Evolutionary conservation across 2,329 filamentous ascomycete genomes (phyloP), one percentile per base, ranked within the genome.

Genomic region (Stagonosporopsis chrysanthemi): DNA sequence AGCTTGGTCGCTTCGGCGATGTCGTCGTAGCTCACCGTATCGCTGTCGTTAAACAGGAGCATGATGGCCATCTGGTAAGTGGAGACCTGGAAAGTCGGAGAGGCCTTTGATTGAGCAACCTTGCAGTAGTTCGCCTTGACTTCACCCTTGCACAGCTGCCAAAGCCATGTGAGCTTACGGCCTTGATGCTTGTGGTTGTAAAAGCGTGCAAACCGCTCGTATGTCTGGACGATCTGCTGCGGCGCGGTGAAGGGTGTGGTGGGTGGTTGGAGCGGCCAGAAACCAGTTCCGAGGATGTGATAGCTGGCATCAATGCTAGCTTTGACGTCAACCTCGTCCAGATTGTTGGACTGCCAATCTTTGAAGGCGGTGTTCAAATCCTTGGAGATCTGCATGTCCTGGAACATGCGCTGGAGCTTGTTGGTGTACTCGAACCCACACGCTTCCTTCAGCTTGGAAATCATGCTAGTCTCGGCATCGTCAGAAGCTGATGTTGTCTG

Each of bases 371-470:
- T 85, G 77, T 99, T 99, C 43, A 99, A 85, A 78, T 99, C 95
- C 79, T 97, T 97, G 63, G 94, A 98, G 47, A 97, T 97, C 77
- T 99, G 95, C 83, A 99, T 97, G 74, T 99, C 95, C 77, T 98
- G 94, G 85, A 98, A 99, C 95, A 99, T 99, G 73, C 96, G 92
- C 81, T 98, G 94, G 42, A 99, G 85, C 81, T 98, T 98, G 83
- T 98, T 99, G 67, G 95, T 99, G 79, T 99, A 99, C 77, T 99
- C 95, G 68, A 97, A 99, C 70, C 95, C 95, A 73, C 95, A 98
- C 0, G 95, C 94, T 74, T 99, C 95, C 82, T 99, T 99, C 65
- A 99, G 83, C 80, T 98, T 99, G 81, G 91, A 93, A 77, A 99
- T 99, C 95, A 99, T 99, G 80, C 92, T 97, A 0, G 92, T 97